These are phyloP conservation scores for Beauveria pseudobassiana DNA, from an alignment of 2,329 filamentous ascomycete genomes.

Conservation along the genomic window DNA sequence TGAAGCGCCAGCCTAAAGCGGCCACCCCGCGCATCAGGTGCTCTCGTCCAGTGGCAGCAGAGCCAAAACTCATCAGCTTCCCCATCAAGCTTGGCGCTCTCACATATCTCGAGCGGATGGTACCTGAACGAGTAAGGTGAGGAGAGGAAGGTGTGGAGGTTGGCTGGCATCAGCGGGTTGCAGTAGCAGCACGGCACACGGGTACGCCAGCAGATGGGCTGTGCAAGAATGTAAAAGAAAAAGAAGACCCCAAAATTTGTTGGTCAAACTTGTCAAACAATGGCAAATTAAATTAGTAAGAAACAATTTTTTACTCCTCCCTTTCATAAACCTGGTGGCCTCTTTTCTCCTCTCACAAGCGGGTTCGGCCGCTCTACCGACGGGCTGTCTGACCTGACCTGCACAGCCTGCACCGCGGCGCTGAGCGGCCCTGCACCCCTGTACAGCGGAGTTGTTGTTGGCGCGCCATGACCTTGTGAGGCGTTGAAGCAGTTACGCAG, in stretches of 20 bases:
- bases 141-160: background rate
- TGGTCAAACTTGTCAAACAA: no score
- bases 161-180: background rate
- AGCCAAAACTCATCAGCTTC: conserved; percentile 9
- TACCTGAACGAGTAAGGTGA: background rate
- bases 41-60: background rate
- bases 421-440: background rate
- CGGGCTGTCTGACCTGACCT: background rate
- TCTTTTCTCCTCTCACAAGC: background rate
- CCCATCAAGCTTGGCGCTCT: conserved; percentile 1
- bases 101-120: background rate
- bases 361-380: background rate
- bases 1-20: background rate
- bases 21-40: background rate
- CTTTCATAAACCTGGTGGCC: background rate
- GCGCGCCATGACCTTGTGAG: no score
- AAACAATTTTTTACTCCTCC: background rate
- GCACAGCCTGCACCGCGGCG: background rate
- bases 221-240: background rate
- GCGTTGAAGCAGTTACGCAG: no score
- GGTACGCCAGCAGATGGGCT: conserved; percentile 2
- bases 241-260: background rate
- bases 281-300: no score
- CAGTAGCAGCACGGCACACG: background rate
- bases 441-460: background rate